Evolutionary conservation across 2,329 filamentous ascomycete species (phyloP), one percentile per base, ranked within the genome.

Genomic region (Fusarium sp.): DNA sequence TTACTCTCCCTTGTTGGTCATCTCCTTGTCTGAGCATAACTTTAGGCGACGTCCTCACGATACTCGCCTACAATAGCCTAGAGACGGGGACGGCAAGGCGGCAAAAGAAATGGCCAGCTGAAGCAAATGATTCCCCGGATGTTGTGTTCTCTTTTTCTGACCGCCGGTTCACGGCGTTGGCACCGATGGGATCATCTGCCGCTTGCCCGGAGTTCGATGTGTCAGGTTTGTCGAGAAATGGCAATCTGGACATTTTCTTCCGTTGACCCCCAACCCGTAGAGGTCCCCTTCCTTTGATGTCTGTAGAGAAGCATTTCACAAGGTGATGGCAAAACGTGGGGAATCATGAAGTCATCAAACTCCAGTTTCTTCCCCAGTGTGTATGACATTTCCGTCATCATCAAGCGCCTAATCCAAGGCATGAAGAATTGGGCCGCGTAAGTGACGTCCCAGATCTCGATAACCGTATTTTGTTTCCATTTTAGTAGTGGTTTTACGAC

Each of bases 311-410:
- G 34, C 48, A 51, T 28, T 36, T 36, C 20, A 33, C 24, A 57
- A 51, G 39, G 55, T 22, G 28, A 46, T 54, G 34, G 14, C 44
- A 51, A 50, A 62, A 62, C 66, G 67, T 72, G 69, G 72, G 63
- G 72, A 64, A 68, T 71, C 49, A 63, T 72, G 69, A 66, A 67
- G 62, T 71, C 72, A 74, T 71, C 39, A 63, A 66, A 56, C 66
- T 54, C 66, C 66, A 69, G 48, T 62, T 62, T 44, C 43, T 69
- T 70, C 71, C 64, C 71, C 68, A 69, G 58, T 62, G 34, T 68
- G 36, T 4, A 28, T 6, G 20, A 45, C 31, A 42, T 58, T 24
- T 14, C 36, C 53, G 54, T 52, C 59, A 65, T 68, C 17, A 64
- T 49, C 34, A 39, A 60, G 22, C 34, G 33, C 48, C 11, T 24